Percentiles rank a stretch among this genome's conserved stretches.
Evolutionary conservation across 2,329 filamentous ascomycete genomes (phyloP).

Genomic region (Plectosphaerella plurivora): DNA sequence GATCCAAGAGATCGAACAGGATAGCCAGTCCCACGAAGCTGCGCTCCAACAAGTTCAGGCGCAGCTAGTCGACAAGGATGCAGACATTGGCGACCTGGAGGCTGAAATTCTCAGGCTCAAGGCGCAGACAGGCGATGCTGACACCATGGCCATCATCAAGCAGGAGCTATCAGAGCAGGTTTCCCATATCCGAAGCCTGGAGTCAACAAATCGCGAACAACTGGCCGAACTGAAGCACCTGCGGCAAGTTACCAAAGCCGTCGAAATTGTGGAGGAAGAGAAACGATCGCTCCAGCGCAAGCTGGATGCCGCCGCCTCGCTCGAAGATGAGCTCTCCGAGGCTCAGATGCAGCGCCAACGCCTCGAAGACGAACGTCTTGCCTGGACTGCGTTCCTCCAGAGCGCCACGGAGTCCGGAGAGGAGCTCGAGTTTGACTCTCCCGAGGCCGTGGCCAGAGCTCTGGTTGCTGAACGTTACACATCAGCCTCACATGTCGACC

Average conservation of each 20-base stretch:
- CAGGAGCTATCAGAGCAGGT: conserved; percentile 88
- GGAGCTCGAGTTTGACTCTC: conserved; percentile 76
- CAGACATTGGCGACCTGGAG: conserved; percentile 69
- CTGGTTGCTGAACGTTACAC: conserved; percentile 79
- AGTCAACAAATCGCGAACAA: conserved; percentile 77
- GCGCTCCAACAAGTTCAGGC: conserved; percentile 59
- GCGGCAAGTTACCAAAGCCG: conserved; percentile 76
- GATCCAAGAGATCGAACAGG: conserved; percentile 55
- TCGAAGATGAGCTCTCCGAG: conserved; percentile 76
- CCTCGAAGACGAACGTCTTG: conserved; percentile 79
- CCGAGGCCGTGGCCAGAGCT: conserved; percentile 80
- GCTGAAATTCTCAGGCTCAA: conserved; percentile 80
- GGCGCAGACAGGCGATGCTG: conserved; percentile 79
- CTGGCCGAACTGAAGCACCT: conserved; percentile 74
- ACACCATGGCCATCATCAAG: conserved; percentile 81
- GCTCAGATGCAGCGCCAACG: conserved; percentile 77
- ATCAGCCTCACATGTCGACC: conserved; percentile 74
- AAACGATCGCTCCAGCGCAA: conserved; percentile 78
- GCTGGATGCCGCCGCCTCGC: conserved; percentile 66
- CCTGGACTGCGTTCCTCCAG: conserved; percentile 84
- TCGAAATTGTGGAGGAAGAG: conserved; percentile 93
- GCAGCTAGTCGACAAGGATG: conserved; percentile 64
- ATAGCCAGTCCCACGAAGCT: conserved; percentile 50
- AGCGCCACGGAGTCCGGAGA: conserved; percentile 56
- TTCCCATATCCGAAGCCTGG: conserved; percentile 80